phyloP scores from a whole-genome alignment of 345 rosid genomes.

The Psidium friedrichsthalianum region DNA sequence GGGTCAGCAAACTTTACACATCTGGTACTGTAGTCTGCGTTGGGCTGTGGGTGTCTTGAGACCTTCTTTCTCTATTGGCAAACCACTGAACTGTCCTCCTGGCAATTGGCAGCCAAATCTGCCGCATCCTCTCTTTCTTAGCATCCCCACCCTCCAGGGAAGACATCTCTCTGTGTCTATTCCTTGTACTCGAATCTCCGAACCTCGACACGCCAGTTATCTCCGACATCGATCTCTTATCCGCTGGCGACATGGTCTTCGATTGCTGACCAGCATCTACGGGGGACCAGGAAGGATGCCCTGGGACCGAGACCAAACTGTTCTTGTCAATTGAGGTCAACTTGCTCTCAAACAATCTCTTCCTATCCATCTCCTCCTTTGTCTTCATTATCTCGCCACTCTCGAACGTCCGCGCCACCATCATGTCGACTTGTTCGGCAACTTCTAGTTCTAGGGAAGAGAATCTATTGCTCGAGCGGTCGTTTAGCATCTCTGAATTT shows the following conservation, averaged over 20 bases:
- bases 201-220: slow-evolving; percentile 57
- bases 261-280: slow-evolving; percentile 8
- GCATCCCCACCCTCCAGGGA: background rate
- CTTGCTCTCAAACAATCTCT: slow-evolving; percentile 44
- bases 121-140: slow-evolving; percentile 25
- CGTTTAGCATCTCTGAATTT: slow-evolving; percentile 59
- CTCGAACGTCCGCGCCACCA: slow-evolving; percentile 4
- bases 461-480: slow-evolving; percentile 45
- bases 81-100: slow-evolving; percentile 11
- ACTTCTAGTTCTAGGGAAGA: background rate
- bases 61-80: slow-evolving; percentile 3
- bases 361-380: slow-evolving; percentile 58
- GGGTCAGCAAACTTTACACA: background rate
- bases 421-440: background rate
- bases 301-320: background rate
- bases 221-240: slow-evolving; percentile 67
- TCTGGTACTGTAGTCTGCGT: background rate
- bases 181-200: slow-evolving; percentile 11
- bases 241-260: slow-evolving; percentile 16
- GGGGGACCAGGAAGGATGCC: slow-evolving; percentile 12
- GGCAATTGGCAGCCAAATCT: slow-evolving; percentile 11
- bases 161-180: slow-evolving; percentile 4
- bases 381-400: slow-evolving; percentile 20
- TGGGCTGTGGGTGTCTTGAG: background rate
- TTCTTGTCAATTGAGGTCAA: slow-evolving; percentile 14